These are phyloP conservation scores for Ramalina intermedia DNA, from an alignment of 495 filamentous ascomycete genomes.

Conservation along the genomic window DNA sequence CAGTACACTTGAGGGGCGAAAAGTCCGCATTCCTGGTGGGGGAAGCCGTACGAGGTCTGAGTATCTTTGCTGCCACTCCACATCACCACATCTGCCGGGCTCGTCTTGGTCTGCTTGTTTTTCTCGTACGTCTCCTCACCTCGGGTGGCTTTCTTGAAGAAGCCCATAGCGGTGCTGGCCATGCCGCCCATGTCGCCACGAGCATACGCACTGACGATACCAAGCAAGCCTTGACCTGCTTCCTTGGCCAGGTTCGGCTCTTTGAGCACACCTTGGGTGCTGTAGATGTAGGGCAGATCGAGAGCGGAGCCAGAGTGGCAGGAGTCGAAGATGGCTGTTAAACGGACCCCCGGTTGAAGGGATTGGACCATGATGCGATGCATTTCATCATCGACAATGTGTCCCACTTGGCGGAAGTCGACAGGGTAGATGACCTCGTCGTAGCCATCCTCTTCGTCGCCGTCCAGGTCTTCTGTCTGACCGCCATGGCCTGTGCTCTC, in stretches of 20 bases:
- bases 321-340: slow-evolving; percentile 98
- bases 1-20: background rate
- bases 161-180: slow-evolving; percentile 63
- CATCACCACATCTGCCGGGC: slow-evolving; percentile 92
- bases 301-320: slow-evolving; percentile 95
- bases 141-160: slow-evolving; percentile 84
- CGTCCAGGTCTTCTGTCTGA: slow-evolving; percentile 90
- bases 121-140: slow-evolving; percentile 72
- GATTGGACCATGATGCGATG: slow-evolving; percentile 89
- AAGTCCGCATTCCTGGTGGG: background rate
- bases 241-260: slow-evolving; percentile 97
- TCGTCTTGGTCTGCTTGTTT: slow-evolving; percentile 79
- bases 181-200: slow-evolving; percentile 80
- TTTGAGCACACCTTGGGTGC: slow-evolving; percentile 87
- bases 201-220: slow-evolving; percentile 79
- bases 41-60: slow-evolving; percentile 68
- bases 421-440: slow-evolving; percentile 98
- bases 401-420: slow-evolving; percentile 77
- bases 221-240: slow-evolving; percentile 81
- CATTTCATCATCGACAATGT: slow-evolving; percentile 98
- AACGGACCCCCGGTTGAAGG: slow-evolving; percentile 66
- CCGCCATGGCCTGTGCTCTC: slow-evolving; percentile 66
- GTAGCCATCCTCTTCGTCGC: slow-evolving; percentile 88
- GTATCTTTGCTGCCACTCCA: slow-evolving; percentile 93
- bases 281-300: slow-evolving; percentile 95